Percentiles rank a stretch among this genome's conserved stretches.
phyloP scores from a whole-genome alignment of 2,329 filamentous ascomycete genomes.

The Talaromyces marneffei region DNA sequence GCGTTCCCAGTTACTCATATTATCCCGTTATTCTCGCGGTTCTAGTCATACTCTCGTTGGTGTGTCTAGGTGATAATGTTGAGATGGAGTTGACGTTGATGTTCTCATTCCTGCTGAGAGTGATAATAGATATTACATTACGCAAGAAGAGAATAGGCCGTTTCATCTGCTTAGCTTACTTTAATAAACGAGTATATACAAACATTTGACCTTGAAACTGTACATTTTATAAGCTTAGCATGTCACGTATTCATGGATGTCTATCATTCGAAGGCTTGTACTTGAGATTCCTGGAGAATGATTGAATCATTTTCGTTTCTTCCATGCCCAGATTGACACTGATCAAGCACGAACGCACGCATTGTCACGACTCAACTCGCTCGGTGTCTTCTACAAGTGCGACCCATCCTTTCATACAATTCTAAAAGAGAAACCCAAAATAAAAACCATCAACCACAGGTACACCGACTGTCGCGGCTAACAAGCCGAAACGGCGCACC shows the following conservation, averaged over 20 bases:
- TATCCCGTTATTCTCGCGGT: neutral
- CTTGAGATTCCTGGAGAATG: too few species aligned
- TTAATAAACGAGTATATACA: conserved; percentile 1
- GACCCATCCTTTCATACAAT: too few species aligned
- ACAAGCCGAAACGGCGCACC: neutral
- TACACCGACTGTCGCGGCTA: neutral
- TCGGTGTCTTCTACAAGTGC: too few species aligned
- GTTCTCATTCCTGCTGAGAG: neutral
- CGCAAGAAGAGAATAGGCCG: neutral
- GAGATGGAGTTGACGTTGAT: neutral
- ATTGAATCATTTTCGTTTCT: too few species aligned
- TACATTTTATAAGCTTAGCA: neutral
- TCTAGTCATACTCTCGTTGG: neutral
- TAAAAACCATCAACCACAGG: too few species aligned
- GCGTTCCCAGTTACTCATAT: neutral
- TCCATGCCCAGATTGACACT: too few species aligned
- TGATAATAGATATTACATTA: conserved; percentile 1
- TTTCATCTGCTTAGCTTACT: neutral
- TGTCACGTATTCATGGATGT: neutral
- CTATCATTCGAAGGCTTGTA: too few species aligned
- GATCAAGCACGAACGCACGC: too few species aligned
- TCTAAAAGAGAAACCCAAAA: too few species aligned
- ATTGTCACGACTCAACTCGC: too few species aligned
- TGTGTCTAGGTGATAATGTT: neutral
- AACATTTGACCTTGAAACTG: neutral